These are phyloP conservation scores for Trypanosomatidae sp. DNA, from an alignment of 208 protist genomes.

Conservation along the genomic window DNA sequence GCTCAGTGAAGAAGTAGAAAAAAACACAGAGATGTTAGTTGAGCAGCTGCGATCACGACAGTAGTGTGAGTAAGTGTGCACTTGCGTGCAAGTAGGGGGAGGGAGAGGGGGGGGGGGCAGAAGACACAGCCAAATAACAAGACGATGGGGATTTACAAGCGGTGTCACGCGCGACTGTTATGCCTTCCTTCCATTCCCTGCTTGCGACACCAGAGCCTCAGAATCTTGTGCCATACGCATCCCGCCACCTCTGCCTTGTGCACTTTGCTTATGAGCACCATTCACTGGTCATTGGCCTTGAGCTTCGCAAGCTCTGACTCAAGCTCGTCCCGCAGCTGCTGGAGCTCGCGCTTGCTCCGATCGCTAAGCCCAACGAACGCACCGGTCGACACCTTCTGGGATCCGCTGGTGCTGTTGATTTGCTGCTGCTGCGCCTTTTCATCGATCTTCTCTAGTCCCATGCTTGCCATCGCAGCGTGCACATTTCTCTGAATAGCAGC, in stretches of 20 bases:
- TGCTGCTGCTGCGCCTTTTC: constrained; percentile 22
- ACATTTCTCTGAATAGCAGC: constrained; percentile 10
- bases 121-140: not conserved
- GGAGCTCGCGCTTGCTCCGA: constrained; percentile 27
- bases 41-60: not conserved
- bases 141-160: not conserved
- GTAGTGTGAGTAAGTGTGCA: not conserved
- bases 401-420: constrained; percentile 9
- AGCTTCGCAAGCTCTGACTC: constrained; percentile 20
- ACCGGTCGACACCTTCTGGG: constrained; percentile 7
- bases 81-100: too few species aligned
- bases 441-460: constrained; percentile 21
- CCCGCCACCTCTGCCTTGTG: not conserved
- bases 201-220: not conserved
- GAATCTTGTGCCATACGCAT: not conserved
- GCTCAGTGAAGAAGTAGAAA: not conserved
- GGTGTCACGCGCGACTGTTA: not conserved
- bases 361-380: constrained; percentile 21
- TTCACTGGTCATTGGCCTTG: not conserved
- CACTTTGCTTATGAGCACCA: not conserved
- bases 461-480: constrained; percentile 14
- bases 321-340: constrained; percentile 24
- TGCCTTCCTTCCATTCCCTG: not conserved
- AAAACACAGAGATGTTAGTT: not conserved
- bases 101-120: not conserved